Base-by-base conservation (phyloP, 495 filamentous ascomycete species). In the Tuber umbilicatum region DNA sequence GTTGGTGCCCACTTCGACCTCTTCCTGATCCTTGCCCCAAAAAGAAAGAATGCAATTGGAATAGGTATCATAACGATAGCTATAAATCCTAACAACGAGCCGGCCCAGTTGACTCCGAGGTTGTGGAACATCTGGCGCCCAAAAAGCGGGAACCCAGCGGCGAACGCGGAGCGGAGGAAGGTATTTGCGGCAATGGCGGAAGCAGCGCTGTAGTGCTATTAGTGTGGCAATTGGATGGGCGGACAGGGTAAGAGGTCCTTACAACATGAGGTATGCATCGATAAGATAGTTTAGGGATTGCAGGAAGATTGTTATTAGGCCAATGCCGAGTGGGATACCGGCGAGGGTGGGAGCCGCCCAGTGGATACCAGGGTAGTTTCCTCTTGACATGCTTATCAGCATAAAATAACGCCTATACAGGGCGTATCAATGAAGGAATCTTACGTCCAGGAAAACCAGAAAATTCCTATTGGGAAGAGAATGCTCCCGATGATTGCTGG, bases 181-280 rank as follows among this genome's bases (percentile, higher is more conserved):
- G 94, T 95, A 83, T 97, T 97, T 37, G 90, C 93, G 12, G 94
- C 93, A 69, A 97, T 93, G 39, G 93, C 92, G 9, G 92, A 94
- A 47, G 93, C 93, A 19, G 93, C 93, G 73, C 87, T 89, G 69
- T 10, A 9, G 10, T 27, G 9, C 74, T 77, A 50, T 43, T 50
- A 35, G 39, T 50, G 14, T 69, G 72, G 71, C 55, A 55, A 38
- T 38, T 71, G 70, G 41, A 74, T 17, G 43, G 38, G 19, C 37
- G 72, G 71, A 68, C 17, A n/a, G 14, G 64, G 19, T 19, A 50
- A 45, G 12, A 41, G 9, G 70, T 5, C 87, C 88, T 84, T 85
- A 90, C 88, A 94, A 91, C 86, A 94, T 93, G 74, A 96, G 89
- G 82, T 96, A 95, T 16, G 93, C 89, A 80, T 96, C 93, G 72